Base-by-base conservation (phyloP, 1,284 basidiomycete species). In the Trametes versicolor region DNA sequence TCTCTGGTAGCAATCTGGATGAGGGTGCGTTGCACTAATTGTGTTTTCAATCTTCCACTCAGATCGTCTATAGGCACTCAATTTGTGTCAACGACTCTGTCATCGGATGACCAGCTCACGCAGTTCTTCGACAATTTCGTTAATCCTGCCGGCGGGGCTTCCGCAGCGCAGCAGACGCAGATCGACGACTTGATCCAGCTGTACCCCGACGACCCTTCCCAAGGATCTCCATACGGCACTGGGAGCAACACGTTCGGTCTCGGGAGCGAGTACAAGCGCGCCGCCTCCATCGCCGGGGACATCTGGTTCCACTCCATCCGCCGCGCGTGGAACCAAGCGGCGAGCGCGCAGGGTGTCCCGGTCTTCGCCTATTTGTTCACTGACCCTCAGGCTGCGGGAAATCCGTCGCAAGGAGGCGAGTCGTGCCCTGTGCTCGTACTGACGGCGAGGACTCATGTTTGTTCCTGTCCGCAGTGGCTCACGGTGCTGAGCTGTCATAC, bases 191-290 rank as follows among this genome's bases (percentile, higher is more conserved):
- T 87, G 13, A 61, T 85, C 0, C 62, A 79, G n/a, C 72, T 85
- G 3, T 87, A 87, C 66, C 84, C 85, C 0, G 79, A 85, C 61
- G 74, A 77, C 51, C 84, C 85, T 8, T 74, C 81, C 7, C 70
- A 82, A 2, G 85, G 85, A 0, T 84, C 82, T 0, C 86, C 85
- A 0, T 86, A 80, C 68, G 79, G 79, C 43, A 85, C 84, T 0
- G 84, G 85, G 1, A 82, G 82, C 61, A 74, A 83, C 29, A 85
- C 83, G 0, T 86, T 86, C 65, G 84, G 83, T 0, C 71, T 82
- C 6, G 78, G 76, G 41, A 73, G 74, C 37, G 72, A 78, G 32
- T 85, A 73, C 69, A 87, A 87, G 66, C 79, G 81, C 27, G 74
- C 71, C 27, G 74, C 84, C n/a, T 80, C 84, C 4, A 70, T 85